Evolutionary conservation across 805 yeast genomes (phyloP).

Genomic region (Torulaspora microellipsoides): DNA sequence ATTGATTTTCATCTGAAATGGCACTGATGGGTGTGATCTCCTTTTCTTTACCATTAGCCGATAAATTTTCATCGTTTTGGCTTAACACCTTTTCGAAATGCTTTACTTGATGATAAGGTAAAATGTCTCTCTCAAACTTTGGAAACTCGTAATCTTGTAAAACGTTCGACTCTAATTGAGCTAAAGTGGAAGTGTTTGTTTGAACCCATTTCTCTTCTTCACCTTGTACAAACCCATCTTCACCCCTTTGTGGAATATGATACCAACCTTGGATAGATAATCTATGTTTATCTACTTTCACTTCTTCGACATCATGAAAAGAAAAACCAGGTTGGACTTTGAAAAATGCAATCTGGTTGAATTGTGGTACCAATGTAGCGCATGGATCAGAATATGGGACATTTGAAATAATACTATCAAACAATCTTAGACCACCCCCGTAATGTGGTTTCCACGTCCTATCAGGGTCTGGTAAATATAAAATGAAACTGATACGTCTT

Average conservation of each 20-base stretch:
- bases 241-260: constrained; percentile 93
- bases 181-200: constrained; percentile 73
- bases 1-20: constrained; percentile 18
- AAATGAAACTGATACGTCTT: constrained; percentile 84
- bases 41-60: constrained; percentile 2
- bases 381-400: constrained; percentile 79
- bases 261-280: constrained; percentile 98
- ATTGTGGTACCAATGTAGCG: constrained; percentile 76
- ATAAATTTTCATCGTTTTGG: constrained; percentile 16
- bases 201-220: constrained; percentile 61
- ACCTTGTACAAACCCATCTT: constrained; percentile 75
- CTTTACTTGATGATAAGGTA: constrained; percentile 39
- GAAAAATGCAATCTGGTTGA: constrained; percentile 94
- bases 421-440: constrained; percentile 89
- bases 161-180: constrained; percentile 71
- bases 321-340: constrained; percentile 94
- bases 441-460: constrained; percentile 82
- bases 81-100: constrained; percentile 26
- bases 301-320: constrained; percentile 98
- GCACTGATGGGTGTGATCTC: constrained; percentile 14
- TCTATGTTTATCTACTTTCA: constrained; percentile 83
- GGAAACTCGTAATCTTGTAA: constrained; percentile 81
- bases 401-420: constrained; percentile 81
- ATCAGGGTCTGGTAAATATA: constrained; percentile 91
- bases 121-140: constrained; percentile 47